phyloP scores from a whole-genome alignment of 2,329 filamentous ascomycete genomes.

The Pyrenochaeta sp. region DNA sequence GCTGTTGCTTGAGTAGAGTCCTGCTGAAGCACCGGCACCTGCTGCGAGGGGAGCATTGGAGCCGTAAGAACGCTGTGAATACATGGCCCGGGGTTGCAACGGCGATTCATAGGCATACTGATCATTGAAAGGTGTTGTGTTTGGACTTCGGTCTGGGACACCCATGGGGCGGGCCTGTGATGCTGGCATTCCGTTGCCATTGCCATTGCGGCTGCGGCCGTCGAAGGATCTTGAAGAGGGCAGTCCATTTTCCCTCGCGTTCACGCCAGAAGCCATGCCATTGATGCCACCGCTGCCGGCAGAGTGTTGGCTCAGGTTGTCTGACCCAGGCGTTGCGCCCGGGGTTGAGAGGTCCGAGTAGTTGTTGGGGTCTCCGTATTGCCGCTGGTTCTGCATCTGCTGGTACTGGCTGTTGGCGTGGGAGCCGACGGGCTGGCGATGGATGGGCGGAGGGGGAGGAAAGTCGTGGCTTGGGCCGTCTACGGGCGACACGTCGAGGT shows the following conservation, averaged over 20 bases:
- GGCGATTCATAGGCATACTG: constrained; percentile 31
- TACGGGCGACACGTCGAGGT: constrained; percentile 26
- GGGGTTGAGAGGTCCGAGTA: constrained; percentile 46
- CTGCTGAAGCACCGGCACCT: constrained; percentile 41
- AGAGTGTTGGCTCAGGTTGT: constrained; percentile 70
- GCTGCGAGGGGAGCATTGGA: constrained; percentile 36
- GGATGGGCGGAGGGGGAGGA: constrained; percentile 45
- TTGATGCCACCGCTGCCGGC: constrained; percentile 71
- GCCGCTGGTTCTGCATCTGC: constrained; percentile 28
- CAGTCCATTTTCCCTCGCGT: constrained; percentile 66
- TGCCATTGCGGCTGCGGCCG: constrained; percentile 19
- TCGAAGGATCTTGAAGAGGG: constrained; percentile 63
- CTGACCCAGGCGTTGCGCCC: constrained; percentile 64
- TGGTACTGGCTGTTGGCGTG: constrained; percentile 30
- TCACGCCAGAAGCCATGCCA: constrained; percentile 68
- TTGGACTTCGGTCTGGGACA: constrained; percentile 29
- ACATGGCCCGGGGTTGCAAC: constrained; percentile 27
- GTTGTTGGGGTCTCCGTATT: constrained; percentile 36
- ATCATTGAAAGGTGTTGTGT: constrained; percentile 36
- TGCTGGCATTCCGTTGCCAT: constrained; percentile 7
- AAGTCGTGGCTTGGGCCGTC: constrained; percentile 29
- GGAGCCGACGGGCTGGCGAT: constrained; percentile 38
- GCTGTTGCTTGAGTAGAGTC: constrained; percentile 43
- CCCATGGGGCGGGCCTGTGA: constrained; percentile 27
- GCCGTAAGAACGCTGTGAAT: constrained; percentile 30